phyloP scores from a whole-genome alignment of 2,329 filamentous ascomycete species.

The Parastagonospora nodorum region DNA sequence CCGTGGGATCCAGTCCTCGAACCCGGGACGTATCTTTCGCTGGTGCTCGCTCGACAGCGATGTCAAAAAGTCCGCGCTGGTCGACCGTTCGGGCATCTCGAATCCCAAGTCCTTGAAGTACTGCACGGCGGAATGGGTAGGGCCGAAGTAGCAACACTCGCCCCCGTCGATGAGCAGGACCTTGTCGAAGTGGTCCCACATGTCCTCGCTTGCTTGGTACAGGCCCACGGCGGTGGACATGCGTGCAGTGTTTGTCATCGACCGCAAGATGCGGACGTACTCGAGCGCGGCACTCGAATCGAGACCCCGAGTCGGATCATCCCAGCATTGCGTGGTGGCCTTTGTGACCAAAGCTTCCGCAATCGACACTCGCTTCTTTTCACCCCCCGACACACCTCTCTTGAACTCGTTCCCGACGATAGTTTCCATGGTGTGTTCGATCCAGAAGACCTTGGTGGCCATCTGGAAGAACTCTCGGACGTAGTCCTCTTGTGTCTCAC shows the following conservation, averaged over 20 bases:
- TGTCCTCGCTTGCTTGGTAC: conserved; percentile 56
- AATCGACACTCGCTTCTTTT: conserved; percentile 72
- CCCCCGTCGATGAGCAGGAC: conserved; percentile 75
- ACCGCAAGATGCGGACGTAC: conserved; percentile 59
- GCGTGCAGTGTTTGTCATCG: conserved; percentile 55
- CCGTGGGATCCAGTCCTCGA: conserved; percentile 47
- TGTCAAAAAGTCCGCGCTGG: conserved; percentile 74
- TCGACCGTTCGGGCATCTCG: conserved; percentile 62
- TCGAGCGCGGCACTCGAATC: conserved; percentile 55
- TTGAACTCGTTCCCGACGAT: conserved; percentile 71
- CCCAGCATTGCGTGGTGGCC: conserved; percentile 60
- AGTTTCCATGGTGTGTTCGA: conserved; percentile 63
- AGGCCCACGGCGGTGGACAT: conserved; percentile 62
- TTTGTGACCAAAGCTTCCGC: conserved; percentile 65
- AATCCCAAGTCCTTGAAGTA: conserved; percentile 75
- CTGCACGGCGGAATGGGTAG: conserved; percentile 59
- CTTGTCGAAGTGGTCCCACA: conserved; percentile 72
- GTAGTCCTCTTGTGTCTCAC: conserved; percentile 65
- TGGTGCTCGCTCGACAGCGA: conserved; percentile 62
- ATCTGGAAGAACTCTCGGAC: conserved; percentile 68
- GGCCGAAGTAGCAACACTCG: conserved; percentile 74
- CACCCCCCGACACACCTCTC: conserved; percentile 70
- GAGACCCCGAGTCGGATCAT: conserved; percentile 48
- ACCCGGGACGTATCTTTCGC: conserved; percentile 46
- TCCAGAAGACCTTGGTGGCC: conserved; percentile 68